Conservation (phyloP, 108 stramenopile species). For the Pseudonitzschia pungens region DNA sequence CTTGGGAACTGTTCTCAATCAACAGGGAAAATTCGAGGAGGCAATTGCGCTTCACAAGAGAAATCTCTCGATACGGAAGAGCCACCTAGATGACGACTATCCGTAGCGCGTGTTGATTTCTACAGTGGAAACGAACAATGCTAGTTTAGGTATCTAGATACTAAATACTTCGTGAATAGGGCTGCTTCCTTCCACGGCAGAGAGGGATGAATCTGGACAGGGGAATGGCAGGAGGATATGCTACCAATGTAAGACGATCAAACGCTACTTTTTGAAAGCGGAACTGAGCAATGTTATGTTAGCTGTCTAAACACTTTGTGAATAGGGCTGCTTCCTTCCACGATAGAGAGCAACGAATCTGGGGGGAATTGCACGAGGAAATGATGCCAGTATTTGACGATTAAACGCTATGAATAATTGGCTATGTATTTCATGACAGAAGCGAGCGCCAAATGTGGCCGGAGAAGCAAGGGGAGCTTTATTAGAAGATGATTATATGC, state of each 20-base stretch:
- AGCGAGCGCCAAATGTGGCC: background rate
- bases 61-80: slow-evolving; percentile 25
- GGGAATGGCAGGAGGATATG: slow-evolving; percentile 26
- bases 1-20: slow-evolving; percentile 27
- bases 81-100: slow-evolving; percentile 27
- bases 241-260: background rate
- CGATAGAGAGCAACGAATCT: too few species aligned
- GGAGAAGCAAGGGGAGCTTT: background rate
- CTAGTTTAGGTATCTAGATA: background rate
- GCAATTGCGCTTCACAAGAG: slow-evolving; percentile 24
- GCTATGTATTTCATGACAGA: background rate
- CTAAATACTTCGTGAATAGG: background rate
- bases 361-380: too few species aligned
- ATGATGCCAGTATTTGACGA: background rate
- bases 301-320: too few species aligned
- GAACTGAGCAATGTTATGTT: too few species aligned
- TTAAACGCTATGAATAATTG: background rate
- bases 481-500: background rate
- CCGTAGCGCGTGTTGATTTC: background rate
- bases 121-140: background rate
- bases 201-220: background rate
- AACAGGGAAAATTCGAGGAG: slow-evolving; percentile 23
- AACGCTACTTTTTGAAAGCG: too few species aligned
- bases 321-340: too few species aligned
- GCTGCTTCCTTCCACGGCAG: background rate